These are phyloP conservation scores for Astragalus membranaceus DNA, from an alignment of 306 rosid species.

Conservation along the genomic window DNA sequence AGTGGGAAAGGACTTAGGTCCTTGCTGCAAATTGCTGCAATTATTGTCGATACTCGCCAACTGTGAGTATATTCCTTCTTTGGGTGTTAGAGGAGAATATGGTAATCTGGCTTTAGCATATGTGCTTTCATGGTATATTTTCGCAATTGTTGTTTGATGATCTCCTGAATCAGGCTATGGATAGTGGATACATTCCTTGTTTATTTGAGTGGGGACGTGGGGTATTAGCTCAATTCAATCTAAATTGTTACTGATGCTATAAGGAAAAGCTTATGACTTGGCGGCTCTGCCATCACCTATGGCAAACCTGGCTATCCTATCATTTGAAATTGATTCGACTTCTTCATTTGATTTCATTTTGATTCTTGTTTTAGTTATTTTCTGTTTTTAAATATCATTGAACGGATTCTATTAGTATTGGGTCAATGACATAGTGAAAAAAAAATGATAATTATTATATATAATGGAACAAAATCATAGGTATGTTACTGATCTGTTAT, in stretches of 20 bases:
- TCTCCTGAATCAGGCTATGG: neutral
- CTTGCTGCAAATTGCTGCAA: neutral
- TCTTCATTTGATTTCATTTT: too few species aligned
- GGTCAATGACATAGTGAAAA: too few species aligned
- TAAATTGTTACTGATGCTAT: neutral
- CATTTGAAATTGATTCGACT: neutral
- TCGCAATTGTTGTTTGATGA: neutral
- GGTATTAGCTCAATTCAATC: neutral
- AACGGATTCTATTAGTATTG: too few species aligned
- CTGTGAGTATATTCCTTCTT: too few species aligned
- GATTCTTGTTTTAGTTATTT: too few species aligned
- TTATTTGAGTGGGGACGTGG: neutral
- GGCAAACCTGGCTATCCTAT: neutral
- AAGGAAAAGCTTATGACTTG: neutral
- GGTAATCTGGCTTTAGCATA: neutral
- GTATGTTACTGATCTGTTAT: too few species aligned
- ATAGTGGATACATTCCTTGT: neutral
- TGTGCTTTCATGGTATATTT: neutral
- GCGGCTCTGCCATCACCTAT: neutral
- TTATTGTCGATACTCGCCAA: neutral
- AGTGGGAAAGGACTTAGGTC: neutral
- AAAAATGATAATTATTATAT: too few species aligned
- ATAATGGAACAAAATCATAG: too few species aligned
- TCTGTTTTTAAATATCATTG: too few species aligned
- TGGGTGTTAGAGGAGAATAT: too few species aligned